Conservation (phyloP, 148 eudicot species). For the Cornus kousa region DNA sequence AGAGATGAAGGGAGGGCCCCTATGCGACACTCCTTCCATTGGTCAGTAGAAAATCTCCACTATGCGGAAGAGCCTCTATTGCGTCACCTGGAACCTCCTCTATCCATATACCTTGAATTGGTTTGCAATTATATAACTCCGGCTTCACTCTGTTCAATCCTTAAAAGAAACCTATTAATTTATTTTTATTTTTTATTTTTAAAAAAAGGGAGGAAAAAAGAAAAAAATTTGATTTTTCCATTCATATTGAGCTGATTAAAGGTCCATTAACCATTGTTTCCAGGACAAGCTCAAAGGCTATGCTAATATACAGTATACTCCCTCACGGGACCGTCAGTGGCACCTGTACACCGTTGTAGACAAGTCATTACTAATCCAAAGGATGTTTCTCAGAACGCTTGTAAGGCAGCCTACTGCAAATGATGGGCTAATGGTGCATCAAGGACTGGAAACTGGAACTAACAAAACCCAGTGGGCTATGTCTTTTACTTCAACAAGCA, state of each 20-base stretch:
- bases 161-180: background rate
- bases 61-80: constrained; percentile 82
- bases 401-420: constrained; percentile 83
- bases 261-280: constrained; percentile 9
- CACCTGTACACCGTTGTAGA: constrained; percentile 87
- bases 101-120: constrained; percentile 94
- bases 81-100: constrained; percentile 98
- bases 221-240: background rate
- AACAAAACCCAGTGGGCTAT: constrained; percentile 41
- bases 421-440: constrained; percentile 53
- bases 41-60: constrained; percentile 74
- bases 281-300: constrained; percentile 95
- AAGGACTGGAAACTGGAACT: constrained; percentile 55
- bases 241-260: constrained; percentile 11
- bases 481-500: constrained; percentile 85
- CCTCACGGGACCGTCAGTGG: constrained; percentile 98
- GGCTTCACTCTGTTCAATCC: background rate
- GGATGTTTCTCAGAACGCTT: constrained; percentile 94
- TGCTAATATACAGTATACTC: constrained; percentile 72
- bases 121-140: constrained; percentile 33
- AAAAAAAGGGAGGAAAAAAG: background rate
- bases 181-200: too few species aligned
- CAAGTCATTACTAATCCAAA: constrained; percentile 64
- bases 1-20: constrained; percentile 98
- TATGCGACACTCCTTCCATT: constrained; percentile 96